Evolutionary conservation across 2,329 filamentous ascomycete genomes (phyloP).

Genomic region (Botryosphaeria agaves): DNA sequence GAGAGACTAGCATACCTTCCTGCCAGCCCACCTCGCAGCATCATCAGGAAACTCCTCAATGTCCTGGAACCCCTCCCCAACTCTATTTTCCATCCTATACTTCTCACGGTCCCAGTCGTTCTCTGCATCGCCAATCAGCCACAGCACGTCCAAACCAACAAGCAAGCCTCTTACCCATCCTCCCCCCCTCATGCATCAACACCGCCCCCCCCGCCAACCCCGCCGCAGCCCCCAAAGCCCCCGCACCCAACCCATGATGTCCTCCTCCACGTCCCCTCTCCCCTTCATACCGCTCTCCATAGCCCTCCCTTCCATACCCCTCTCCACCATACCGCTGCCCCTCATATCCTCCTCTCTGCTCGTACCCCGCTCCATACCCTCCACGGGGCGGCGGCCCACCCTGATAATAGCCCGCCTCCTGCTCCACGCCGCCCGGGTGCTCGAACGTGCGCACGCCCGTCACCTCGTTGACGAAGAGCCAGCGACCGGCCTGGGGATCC

Average conservation of each 20-base stretch:
- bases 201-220: constrained; percentile 26
- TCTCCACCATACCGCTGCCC: constrained; percentile 9
- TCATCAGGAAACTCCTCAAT: constrained; percentile 25
- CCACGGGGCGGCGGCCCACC: constrained; percentile 2
- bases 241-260: constrained; percentile 17
- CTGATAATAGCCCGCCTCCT: constrained; percentile 4
- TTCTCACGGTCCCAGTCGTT: constrained; percentile 12
- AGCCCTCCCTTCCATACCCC: constrained; percentile 7
- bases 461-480: constrained; percentile 28
- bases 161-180: constrained; percentile 22
- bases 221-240: constrained; percentile 20
- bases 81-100: constrained; percentile 9
- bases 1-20: constrained; percentile 12
- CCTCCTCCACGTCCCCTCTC: constrained; percentile 10
- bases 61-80: constrained; percentile 11
- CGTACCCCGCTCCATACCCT: constrained; percentile 5
- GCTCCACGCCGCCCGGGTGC: constrained; percentile 11
- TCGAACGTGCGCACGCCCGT: constrained; percentile 26
- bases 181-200: constrained; percentile 26
- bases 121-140: constrained; percentile 2
- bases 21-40: constrained; percentile 24
- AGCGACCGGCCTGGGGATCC: constrained; percentile 22
- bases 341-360: constrained; percentile 6
- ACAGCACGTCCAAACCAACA: no score
- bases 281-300: constrained; percentile 4